phyloP scores from a whole-genome alignment of 345 rosid species.

The Eucalyptus regnans region DNA sequence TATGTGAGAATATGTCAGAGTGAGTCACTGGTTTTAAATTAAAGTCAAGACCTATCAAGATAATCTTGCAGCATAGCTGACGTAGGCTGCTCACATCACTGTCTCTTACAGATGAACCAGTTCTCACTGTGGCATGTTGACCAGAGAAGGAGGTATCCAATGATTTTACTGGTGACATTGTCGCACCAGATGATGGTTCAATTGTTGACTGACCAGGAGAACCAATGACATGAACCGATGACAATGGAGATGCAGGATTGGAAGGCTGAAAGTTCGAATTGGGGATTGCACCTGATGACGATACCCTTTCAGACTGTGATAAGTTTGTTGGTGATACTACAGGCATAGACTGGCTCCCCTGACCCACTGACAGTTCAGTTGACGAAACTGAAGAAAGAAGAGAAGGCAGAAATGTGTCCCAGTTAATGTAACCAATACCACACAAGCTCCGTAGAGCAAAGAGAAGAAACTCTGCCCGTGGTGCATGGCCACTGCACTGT shows the following conservation, averaged over 20 bases:
- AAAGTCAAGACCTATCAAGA: constrained; percentile 59
- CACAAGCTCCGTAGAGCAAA: constrained; percentile 76
- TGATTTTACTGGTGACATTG: constrained; percentile 50
- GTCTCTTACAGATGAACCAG: constrained; percentile 36
- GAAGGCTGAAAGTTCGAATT: constrained; percentile 50
- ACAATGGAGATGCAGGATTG: constrained; percentile 49
- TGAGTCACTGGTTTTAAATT: constrained; percentile 81
- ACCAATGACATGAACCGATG: constrained; percentile 68
- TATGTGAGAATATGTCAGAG: constrained; percentile 63
- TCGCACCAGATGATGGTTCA: constrained; percentile 43
- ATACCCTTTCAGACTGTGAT: constrained; percentile 48
- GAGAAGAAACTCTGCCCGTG: constrained; percentile 86
- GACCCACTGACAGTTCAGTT: constrained; percentile 50
- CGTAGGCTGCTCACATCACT: constrained; percentile 65
- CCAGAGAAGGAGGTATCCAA: constrained; percentile 37
- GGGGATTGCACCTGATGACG: constrained; percentile 30
- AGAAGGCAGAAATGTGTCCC: constrained; percentile 78
- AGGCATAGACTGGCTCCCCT: constrained; percentile 44
- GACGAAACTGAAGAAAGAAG: constrained; percentile 82
- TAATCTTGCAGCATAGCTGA: constrained; percentile 83
- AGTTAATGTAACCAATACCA: constrained; percentile 63
- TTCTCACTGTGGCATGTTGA: constrained; percentile 32
- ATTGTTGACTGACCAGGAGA: constrained; percentile 64
- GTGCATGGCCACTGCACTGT: constrained; percentile 77
- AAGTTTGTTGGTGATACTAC: constrained; percentile 44